phyloP scores from a whole-genome alignment of 352 stramenopile species.

The Phytophthora pseudosyringae region DNA sequence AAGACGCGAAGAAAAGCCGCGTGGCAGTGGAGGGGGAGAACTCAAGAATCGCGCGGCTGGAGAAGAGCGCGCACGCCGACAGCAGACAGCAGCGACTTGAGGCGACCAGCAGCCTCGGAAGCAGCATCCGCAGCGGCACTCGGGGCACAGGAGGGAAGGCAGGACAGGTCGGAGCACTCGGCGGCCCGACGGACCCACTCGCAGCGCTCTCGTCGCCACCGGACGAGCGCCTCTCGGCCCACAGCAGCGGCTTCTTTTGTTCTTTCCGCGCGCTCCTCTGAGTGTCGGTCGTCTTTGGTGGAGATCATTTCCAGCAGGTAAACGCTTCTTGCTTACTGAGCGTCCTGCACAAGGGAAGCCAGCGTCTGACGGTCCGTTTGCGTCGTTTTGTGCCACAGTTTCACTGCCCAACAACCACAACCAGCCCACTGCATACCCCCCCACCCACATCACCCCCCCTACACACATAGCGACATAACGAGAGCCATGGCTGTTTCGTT shows the following conservation, averaged over 20 bases:
- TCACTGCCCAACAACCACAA: constrained; percentile 13
- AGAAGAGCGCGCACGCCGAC: constrained; percentile 32
- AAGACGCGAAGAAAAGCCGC: constrained; percentile 38
- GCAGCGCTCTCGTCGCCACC: constrained; percentile 29
- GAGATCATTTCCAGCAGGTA: constrained; percentile 41
- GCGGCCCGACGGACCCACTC: constrained; percentile 13
- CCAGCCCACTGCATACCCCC: constrained; percentile 1
- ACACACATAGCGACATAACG: neutral
- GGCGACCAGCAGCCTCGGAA: constrained; percentile 14
- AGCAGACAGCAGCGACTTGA: constrained; percentile 27
- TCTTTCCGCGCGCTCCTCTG: constrained; percentile 2
- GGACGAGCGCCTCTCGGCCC: constrained; percentile 20
- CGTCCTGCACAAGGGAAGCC: too few relatives aligned
- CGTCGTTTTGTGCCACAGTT: constrained; percentile 12
- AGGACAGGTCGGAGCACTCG: constrained; percentile 23
- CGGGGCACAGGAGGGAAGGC: constrained; percentile 14
- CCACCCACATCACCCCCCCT: neutral
- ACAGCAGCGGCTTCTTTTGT: constrained; percentile 15
- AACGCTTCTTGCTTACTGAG: neutral
- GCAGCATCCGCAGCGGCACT: constrained; percentile 16
- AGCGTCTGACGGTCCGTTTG: constrained; percentile 13
- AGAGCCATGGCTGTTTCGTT: constrained; percentile 35
- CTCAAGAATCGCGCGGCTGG: constrained; percentile 39
- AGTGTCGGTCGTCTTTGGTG: constrained; percentile 19
- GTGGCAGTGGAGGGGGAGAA: constrained; percentile 30